Conservation (phyloP, 2,329 filamentous ascomycete species). For the Fusarium sp. region DNA sequence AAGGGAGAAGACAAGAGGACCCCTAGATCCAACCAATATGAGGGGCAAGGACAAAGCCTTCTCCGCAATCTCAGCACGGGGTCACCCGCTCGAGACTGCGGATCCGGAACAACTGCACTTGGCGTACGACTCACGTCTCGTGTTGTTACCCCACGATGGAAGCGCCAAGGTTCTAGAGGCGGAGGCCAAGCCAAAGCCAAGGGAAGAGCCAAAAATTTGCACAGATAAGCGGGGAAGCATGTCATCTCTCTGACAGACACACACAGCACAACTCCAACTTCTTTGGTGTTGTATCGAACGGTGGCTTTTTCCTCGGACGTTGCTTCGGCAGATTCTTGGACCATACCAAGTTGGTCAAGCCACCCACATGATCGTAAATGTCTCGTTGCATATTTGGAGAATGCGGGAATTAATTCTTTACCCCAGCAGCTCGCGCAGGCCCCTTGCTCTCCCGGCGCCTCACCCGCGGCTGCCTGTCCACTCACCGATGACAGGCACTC, state of each 20-base stretch:
- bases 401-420: not conserved
- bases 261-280: not conserved
- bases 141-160: not conserved
- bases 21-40: constrained; percentile 1
- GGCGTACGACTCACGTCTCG: not conserved
- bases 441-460: not conserved
- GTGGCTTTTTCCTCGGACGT: not conserved
- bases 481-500: not conserved
- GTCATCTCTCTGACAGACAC: not conserved
- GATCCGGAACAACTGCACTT: not conserved
- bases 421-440: not conserved
- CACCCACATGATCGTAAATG: not conserved
- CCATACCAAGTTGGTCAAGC: not conserved
- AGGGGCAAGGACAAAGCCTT: not conserved
- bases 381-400: not conserved
- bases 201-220: not conserved
- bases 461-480: not conserved
- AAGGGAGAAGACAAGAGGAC: constrained; percentile 5
- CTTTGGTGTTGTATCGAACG: not conserved
- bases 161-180: not conserved
- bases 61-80: not conserved
- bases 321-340: not conserved
- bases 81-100: not conserved
- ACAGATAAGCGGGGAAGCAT: constrained; percentile 1
- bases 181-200: constrained; percentile 13